Percentiles rank a stretch among this genome's conserved stretches.
Conservation (phyloP, 306 rosid genomes). For the Trifolium repens region DNA sequence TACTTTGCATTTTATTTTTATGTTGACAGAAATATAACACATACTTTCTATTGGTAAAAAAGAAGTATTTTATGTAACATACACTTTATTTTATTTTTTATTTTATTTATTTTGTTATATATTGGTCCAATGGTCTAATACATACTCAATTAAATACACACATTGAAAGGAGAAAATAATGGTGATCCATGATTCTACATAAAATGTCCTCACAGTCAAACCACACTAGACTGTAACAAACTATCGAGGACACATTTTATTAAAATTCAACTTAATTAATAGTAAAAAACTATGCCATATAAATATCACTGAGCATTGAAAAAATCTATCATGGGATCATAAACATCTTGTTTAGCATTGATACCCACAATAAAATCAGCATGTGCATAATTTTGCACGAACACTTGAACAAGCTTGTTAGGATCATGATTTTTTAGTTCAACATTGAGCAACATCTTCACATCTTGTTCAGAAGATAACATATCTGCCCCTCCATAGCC, state of each 20-base stretch:
- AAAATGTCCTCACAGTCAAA: too few species aligned
- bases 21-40: neutral
- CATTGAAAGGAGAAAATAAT: too few species aligned
- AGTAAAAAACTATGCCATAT: neutral
- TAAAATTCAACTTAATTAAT: neutral
- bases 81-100: too few species aligned
- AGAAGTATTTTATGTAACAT: too few species aligned
- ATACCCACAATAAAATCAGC: conserved; percentile 57
- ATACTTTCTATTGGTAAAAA: too few species aligned
- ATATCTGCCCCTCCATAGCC: conserved; percentile 59
- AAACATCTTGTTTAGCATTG: conserved; percentile 58
- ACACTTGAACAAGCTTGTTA: conserved; percentile 54
- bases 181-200: too few species aligned
- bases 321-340: conserved; percentile 62
- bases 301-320: conserved; percentile 39
- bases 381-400: conserved; percentile 59
- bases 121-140: too few species aligned
- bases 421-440: conserved; percentile 52
- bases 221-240: too few species aligned
- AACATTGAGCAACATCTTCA: conserved; percentile 47
- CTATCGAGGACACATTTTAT: neutral
- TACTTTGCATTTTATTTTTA: too few species aligned
- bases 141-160: too few species aligned
- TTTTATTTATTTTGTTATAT: too few species aligned
- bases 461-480: conserved; percentile 58